These are phyloP conservation scores for Decorospora gaudefroyi DNA, from an alignment of 2,329 filamentous ascomycete species.

Conservation along the genomic window DNA sequence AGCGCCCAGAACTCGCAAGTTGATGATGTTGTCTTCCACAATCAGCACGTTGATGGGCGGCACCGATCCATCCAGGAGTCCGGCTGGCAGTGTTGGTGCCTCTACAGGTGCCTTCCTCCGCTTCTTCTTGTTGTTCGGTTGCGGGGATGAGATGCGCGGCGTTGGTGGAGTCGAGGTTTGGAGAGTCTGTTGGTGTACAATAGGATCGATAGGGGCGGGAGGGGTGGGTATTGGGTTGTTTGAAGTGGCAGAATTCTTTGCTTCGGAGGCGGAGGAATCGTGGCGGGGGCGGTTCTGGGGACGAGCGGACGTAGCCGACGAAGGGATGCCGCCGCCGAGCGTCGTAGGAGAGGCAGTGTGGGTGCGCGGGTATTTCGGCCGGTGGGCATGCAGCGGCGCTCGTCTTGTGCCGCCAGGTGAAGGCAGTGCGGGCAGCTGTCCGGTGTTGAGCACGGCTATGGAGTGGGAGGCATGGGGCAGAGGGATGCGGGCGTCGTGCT, in stretches of 20 bases:
- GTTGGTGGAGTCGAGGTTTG: conserved; percentile 54
- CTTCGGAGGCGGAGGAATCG: conserved; percentile 51
- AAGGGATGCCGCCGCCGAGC: conserved; percentile 48
- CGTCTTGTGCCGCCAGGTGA: conserved; percentile 74
- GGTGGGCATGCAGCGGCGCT: conserved; percentile 48
- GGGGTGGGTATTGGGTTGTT: conserved; percentile 62
- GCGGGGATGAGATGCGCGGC: conserved; percentile 56
- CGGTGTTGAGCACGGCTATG: conserved; percentile 80
- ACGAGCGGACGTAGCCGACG: conserved; percentile 47
- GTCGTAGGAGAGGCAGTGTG: conserved; percentile 82
- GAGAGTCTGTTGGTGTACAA: conserved; percentile 45
- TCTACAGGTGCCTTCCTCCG: conserved; percentile 49
- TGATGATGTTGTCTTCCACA: conserved; percentile 98
- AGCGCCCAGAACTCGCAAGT: conserved; percentile 86
- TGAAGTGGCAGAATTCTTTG: conserved; percentile 48
- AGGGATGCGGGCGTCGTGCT: conserved; percentile 47
- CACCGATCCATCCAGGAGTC: conserved; percentile 73
- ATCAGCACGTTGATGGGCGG: conserved; percentile 97
- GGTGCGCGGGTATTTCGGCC: conserved; percentile 68
- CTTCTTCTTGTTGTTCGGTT: conserved; percentile 52
- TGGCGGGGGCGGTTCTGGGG: conserved; percentile 43
- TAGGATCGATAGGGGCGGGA: conserved; percentile 51
- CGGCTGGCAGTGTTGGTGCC: conserved; percentile 57
- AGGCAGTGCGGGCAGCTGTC: conserved; percentile 77
- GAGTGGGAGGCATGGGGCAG: conserved; percentile 57